phyloP scores from a whole-genome alignment of 2,329 filamentous ascomycete species.

The Lachnum nothofagi region DNA sequence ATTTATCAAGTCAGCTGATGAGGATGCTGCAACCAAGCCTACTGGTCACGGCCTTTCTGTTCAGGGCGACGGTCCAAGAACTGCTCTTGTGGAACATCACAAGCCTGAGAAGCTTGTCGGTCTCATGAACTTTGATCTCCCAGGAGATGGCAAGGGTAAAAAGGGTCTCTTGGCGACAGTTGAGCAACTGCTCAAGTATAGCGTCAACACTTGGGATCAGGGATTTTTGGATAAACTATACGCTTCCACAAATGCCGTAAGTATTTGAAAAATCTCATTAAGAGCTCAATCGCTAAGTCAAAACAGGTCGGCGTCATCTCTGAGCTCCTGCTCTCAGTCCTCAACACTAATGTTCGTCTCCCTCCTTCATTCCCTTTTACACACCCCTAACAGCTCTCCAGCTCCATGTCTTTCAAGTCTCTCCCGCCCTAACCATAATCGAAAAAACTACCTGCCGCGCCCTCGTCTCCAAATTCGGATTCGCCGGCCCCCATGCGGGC shows the following conservation, averaged over 20 bases:
- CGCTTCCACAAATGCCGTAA: conserved; percentile 75
- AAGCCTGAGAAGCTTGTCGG: conserved; percentile 53
- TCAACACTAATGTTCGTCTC: conserved; percentile 77
- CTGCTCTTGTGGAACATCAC: conserved; percentile 59
- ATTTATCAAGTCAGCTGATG: conserved; percentile 66
- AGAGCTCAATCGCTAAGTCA: not conserved
- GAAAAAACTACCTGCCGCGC: conserved; percentile 75
- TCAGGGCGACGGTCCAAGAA: conserved; percentile 39
- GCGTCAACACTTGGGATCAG: conserved; percentile 98
- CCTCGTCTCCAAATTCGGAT: conserved; percentile 72
- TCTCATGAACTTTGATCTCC: conserved; percentile 55
- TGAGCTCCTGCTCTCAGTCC: conserved; percentile 74
- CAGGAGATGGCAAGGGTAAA: conserved; percentile 56
- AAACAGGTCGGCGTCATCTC: conserved; percentile 70
- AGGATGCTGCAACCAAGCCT: conserved; percentile 50
- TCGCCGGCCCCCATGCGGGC: conserved; percentile 61
- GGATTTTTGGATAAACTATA: conserved; percentile 96
- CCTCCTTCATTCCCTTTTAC: not conserved
- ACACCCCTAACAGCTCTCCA: conserved; percentile 30
- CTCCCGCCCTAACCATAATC: conserved; percentile 78
- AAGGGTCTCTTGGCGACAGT: conserved; percentile 70
- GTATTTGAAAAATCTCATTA: conserved; percentile 24
- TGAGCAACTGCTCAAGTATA: conserved; percentile 69
- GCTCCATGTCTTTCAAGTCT: conserved; percentile 90
- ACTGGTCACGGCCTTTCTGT: conserved; percentile 45